A percentile compares a stretch with the other conserved stretches of the same genome.
These are phyloP conservation scores for Schizochytrium sp. DNA, from an alignment of 108 stramenopile genomes.

Conservation along the genomic window DNA sequence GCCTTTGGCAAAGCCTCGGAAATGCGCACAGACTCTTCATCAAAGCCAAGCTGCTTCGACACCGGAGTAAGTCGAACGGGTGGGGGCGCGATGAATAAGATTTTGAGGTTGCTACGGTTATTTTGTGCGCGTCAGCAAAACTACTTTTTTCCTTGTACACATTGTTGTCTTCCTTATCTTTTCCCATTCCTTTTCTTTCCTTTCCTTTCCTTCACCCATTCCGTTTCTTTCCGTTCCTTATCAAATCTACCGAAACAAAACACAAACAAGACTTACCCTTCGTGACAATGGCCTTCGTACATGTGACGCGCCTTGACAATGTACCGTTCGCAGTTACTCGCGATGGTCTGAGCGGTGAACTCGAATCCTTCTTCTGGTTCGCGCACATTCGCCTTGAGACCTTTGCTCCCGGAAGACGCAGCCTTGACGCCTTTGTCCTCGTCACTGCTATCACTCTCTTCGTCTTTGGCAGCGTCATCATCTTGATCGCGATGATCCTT, in stretches of 20 bases:
- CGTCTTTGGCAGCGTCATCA: no score
- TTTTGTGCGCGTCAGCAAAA: no score
- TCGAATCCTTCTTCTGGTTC: background rate
- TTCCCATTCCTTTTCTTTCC: no score
- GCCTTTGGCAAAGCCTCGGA: background rate
- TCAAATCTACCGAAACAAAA: background rate
- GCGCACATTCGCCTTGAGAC: background rate
- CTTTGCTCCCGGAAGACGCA: background rate
- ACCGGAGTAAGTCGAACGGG: background rate
- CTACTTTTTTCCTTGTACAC: no score
- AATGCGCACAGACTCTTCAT: background rate
- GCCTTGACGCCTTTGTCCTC: background rate
- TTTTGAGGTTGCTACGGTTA: background rate
- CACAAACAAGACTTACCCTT: background rate
- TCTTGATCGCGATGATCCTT: no score
- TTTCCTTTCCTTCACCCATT: no score
- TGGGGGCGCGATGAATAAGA: background rate
- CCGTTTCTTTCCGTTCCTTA: no score
- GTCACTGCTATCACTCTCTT: no score
- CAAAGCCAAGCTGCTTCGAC: background rate
- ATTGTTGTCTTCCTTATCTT: no score
- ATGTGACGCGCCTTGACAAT: background rate
- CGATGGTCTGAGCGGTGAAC: background rate
- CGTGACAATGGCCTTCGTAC: conserved; percentile 1
- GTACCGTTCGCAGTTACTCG: background rate